Percentiles rank a stretch among this genome's conserved stretches.
phyloP scores from a whole-genome alignment of 495 filamentous ascomycete genomes.

The Neurospora discreta region DNA sequence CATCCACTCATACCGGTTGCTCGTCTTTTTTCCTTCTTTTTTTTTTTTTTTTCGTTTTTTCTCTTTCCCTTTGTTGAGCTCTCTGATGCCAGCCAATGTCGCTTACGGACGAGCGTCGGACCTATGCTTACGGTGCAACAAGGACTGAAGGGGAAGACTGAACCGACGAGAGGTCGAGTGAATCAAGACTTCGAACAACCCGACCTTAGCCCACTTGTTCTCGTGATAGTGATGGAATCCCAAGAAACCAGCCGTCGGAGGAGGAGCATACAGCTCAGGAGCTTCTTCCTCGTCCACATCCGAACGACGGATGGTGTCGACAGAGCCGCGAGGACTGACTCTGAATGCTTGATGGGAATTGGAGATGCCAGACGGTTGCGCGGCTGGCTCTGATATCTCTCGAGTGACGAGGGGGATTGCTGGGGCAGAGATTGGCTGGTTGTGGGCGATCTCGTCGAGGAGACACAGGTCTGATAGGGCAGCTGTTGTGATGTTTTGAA shows the following conservation, averaged over 20 bases:
- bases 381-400: background rate
- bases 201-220: slow-evolving; percentile 20
- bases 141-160: slow-evolving; percentile 12
- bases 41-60: background rate
- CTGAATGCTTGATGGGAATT: background rate
- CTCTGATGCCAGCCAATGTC: background rate
- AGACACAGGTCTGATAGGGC: background rate
- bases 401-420: background rate
- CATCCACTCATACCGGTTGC: background rate
- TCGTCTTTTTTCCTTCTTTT: background rate
- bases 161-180: slow-evolving; percentile 5
- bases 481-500: background rate
- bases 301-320: slow-evolving; percentile 11
- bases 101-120: background rate
- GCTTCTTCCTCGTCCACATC: background rate
- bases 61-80: no score
- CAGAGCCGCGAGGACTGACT: slow-evolving; percentile 7
- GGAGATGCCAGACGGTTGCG: background rate
- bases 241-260: slow-evolving; percentile 29
- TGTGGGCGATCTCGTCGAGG: background rate
- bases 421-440: background rate
- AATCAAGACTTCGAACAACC: slow-evolving; percentile 23
- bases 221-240: slow-evolving; percentile 22
- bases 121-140: background rate
- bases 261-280: slow-evolving; percentile 6